Base-by-base conservation (phyloP, 495 filamentous ascomycete genomes). In the Penicillium ochrochloron region DNA sequence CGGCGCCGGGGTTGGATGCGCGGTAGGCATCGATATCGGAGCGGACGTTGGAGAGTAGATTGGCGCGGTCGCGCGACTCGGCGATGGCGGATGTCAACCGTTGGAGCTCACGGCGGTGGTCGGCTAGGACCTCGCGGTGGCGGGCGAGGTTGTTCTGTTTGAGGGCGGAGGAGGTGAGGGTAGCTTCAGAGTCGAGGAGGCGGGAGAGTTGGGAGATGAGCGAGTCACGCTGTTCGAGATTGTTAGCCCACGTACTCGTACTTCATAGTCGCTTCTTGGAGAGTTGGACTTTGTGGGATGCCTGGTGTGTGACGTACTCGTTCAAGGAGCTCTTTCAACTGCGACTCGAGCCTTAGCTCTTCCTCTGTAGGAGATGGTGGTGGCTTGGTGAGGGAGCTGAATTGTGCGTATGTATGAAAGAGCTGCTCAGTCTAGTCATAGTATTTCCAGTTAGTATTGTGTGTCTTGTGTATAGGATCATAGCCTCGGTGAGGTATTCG, bases 341-440 rank as follows among this genome's bases (percentile, higher is more conserved):
- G 90, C 14, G 85, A 74, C 75, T 99, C 94, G 19, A 89, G 88
- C 57, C 86, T 82, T 63, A 82, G 82, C 76, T 99, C 94, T 70
- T 97, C 93, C 66, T 94, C 89, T 64, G 90, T 89, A 8, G 95
- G 91, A 70, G 93, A 92, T 19, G 85, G 79, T 35, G 94, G 90
- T 54, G 96, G 89, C 71, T 90, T 90, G 10, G 90, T 77, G 66
- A 89, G 85, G 0, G 90, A 89, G n/a, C 93, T 90, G 83, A 90
- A 97, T 80, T 97, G 92, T 10, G 96, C 93, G 77, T 97, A 99
- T 51, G 89, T 96, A 75, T 97, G 92, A 75, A 99, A 96, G 57
- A 95, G 88, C 62, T 84, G 86, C 75, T 97, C 93, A 42, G 96
- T 97, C 95, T 99, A 67, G 15, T 60, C 12, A 12, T 31, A 12